A percentile compares a stretch with the other conserved stretches of the same genome.
phyloP scores from a whole-genome alignment of 108 stramenopile species.

The Skeletonema tropicum region DNA sequence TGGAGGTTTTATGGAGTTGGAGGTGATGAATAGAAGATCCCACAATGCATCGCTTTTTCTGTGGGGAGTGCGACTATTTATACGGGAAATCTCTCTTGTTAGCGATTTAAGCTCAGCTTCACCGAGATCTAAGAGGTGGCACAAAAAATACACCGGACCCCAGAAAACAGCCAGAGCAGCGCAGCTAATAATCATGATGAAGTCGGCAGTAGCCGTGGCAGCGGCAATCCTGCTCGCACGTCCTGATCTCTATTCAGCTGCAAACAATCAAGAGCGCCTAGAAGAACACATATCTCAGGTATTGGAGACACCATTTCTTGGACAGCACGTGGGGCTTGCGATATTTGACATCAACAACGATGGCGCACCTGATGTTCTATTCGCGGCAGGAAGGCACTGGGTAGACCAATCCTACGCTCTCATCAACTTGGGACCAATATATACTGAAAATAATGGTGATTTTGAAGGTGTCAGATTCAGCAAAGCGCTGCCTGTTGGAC shows the following conservation, averaged over 20 bases:
- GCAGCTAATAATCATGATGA: too few species aligned
- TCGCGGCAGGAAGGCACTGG: conserved; percentile 22
- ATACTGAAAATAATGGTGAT: neutral
- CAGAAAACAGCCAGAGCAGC: too few species aligned
- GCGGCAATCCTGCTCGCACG: neutral
- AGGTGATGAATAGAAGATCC: too few species aligned
- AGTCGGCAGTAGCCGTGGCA: too few species aligned
- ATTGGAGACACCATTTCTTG: conserved; percentile 14
- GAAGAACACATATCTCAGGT: conserved; percentile 3
- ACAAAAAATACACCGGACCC: too few species aligned
- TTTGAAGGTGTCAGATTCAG: conserved; percentile 11
- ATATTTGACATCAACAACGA: conserved; percentile 5
- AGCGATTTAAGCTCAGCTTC: too few species aligned
- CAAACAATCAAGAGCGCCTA: neutral
- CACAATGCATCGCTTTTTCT: too few species aligned
- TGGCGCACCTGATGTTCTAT: conserved; percentile 13
- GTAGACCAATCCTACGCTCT: conserved; percentile 25
- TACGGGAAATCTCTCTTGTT: too few species aligned
- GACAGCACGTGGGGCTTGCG: conserved; percentile 13
- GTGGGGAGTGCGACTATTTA: too few species aligned
- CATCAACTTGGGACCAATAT: conserved; percentile 13
- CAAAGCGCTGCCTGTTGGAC: conserved; percentile 16
- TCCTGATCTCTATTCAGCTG: neutral
- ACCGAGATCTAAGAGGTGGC: too few species aligned
- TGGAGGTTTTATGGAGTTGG: too few species aligned